Percentiles rank a stretch among this genome's conserved stretches.
phyloP scores from a whole-genome alignment of 331 rosid genomes.

The Quercus tomentella region DNA sequence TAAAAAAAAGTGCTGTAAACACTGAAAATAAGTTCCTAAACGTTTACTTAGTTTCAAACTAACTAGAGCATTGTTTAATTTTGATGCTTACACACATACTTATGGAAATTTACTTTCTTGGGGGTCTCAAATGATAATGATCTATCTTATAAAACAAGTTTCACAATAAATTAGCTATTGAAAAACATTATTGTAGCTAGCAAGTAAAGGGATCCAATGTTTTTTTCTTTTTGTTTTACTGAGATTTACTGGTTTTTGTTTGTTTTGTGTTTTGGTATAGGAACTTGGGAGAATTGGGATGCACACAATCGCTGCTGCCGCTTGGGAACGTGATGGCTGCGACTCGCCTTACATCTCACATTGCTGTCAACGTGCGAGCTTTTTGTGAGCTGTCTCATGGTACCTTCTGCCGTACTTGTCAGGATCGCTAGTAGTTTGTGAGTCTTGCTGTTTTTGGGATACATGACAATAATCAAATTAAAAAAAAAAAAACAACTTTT shows the following conservation, averaged over 20 bases:
- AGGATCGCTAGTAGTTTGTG: conserved; percentile 99
- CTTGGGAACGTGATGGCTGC: conserved; percentile 37
- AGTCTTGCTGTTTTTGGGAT: conserved; percentile 86
- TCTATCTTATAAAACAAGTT: too few species aligned
- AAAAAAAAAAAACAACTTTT: neutral
- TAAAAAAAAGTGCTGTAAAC: too few species aligned
- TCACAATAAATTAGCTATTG: too few species aligned
- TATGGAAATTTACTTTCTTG: neutral
- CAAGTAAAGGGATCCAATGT: neutral
- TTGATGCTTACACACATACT: neutral
- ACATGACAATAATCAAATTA: conserved; percentile 20
- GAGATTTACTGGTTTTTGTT: neutral
- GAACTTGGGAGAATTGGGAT: conserved; percentile 80
- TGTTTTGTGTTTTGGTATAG: conserved; percentile 20
- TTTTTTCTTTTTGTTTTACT: neutral
- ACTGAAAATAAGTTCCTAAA: too few species aligned
- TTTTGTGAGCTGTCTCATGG: conserved; percentile 90
- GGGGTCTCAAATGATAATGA: neutral
- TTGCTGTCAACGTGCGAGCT: conserved; percentile 51
- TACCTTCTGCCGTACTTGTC: conserved; percentile 98
- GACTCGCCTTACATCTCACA: conserved; percentile 61
- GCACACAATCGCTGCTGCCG: conserved; percentile 68
- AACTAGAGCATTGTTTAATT: neutral
- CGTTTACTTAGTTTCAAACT: neutral
- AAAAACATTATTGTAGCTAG: neutral